A percentile compares a stretch with the other conserved stretches of the same genome.
Evolutionary conservation across 179 eudicot genomes (phyloP).

Genomic region (Beta macrorhiza): DNA sequence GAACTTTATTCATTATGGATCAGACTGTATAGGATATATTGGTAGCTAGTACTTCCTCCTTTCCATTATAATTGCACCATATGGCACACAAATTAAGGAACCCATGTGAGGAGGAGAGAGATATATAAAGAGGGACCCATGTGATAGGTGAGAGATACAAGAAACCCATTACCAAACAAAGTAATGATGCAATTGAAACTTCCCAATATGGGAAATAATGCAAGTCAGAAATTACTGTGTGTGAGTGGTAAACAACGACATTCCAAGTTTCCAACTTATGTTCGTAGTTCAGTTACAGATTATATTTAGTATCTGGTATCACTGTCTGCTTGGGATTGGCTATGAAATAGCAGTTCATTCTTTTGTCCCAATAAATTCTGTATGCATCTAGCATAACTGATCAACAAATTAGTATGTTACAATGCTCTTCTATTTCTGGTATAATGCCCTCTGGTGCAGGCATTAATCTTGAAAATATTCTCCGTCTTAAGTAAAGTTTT

Average conservation of each 20-base stretch:
- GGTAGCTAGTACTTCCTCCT: neutral
- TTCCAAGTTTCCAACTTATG: neutral
- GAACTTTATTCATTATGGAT: neutral
- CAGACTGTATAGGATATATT: neutral
- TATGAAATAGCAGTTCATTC: neutral
- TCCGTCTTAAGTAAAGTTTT: neutral
- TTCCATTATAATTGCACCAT: too few species aligned
- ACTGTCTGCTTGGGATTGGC: neutral
- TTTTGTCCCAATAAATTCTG: neutral
- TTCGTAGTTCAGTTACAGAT: neutral
- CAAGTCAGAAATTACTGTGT: neutral
- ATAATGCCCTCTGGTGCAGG: neutral
- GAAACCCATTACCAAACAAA: too few species aligned
- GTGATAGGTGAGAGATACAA: too few species aligned
- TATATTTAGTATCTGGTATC: neutral
- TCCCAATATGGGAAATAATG: too few species aligned
- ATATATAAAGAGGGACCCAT: too few species aligned
- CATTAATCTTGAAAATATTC: neutral
- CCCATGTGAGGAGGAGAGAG: too few species aligned
- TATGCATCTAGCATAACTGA: neutral
- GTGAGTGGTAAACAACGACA: neutral
- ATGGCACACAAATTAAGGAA: too few species aligned
- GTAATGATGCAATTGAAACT: too few species aligned
- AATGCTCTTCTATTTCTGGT: neutral
- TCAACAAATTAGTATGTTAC: neutral